Base-by-base conservation (phyloP, 495 filamentous ascomycete species). In the Daldinia grandis region DNA sequence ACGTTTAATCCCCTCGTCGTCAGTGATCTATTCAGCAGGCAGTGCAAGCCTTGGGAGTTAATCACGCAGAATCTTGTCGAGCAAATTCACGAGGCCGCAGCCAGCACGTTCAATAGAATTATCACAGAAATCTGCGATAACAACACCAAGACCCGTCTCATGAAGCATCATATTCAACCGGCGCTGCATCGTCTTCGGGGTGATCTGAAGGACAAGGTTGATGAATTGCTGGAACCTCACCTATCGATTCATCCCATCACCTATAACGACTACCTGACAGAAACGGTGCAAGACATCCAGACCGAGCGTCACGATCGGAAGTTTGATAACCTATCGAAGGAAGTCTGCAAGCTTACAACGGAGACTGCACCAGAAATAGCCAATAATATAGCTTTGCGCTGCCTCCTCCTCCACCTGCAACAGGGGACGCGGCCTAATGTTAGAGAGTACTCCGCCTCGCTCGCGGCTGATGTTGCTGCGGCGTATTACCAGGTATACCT, bases 181-280 rank as follows among this genome's bases (percentile, higher is more conserved):
- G 73, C 69, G 25, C 54, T 83, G 35, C 66, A 77, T 44, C 31
- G 71, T 31, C 54, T 79, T 27, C 64, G 72, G 5, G 33, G 76
- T 60, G 68, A 64, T 35, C 54, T 74, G 24, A 67, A 73, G 57
- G 35, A 65, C 27, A 66, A 73, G 31, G 62, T 77, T 12, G 67
- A 72, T 25, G 68, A 73, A 19, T 53, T 82, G 19, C 55, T 81
- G 10, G 35, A 54, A 28, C 68, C 68, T 10, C 74, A 80, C 40
- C 30, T 70, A 15, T 73, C 66, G n/a, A 68, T 74, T 24, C 76
- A 82, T 55, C 78, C 79, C 4, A 87, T 87, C 63, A 87, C 84
- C 1, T 86, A 87, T 70, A 86, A 85, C 66, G 79, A 84, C 66
- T 81, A 87, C 59, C 85, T 82, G 51, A 84, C 82, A 0, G 76